Evolutionary conservation across 257 asterid genomes (phyloP).

Genomic region (Phtheirospermum japonicum): DNA sequence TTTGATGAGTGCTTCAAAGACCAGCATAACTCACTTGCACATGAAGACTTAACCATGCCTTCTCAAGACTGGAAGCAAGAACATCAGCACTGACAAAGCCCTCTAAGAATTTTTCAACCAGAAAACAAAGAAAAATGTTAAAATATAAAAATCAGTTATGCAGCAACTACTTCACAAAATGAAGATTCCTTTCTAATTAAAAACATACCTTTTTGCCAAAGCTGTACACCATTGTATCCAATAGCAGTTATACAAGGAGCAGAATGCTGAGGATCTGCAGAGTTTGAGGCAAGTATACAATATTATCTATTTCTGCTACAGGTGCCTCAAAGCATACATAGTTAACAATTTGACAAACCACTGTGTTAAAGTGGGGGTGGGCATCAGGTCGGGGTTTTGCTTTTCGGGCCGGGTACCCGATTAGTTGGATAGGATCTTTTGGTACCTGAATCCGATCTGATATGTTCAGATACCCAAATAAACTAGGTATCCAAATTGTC

Average conservation of each 20-base stretch:
- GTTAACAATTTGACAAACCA: conserved; percentile 1
- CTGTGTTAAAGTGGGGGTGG: too few species aligned
- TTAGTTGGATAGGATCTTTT: too few species aligned
- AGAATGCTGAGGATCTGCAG: conserved; percentile 68
- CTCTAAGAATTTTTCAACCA: conserved; percentile 43
- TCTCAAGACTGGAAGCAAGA: conserved; percentile 76
- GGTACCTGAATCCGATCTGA: too few species aligned
- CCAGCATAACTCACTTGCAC: conserved; percentile 60
- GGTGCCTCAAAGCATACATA: conserved; percentile 24
- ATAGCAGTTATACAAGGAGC: conserved; percentile 83
- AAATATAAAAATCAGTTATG: conserved; percentile 9
- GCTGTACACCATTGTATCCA: conserved; percentile 77
- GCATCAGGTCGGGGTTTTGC: too few species aligned
- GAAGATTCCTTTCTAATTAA: conserved; percentile 23
- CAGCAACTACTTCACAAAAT: conserved; percentile 17
- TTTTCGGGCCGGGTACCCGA: too few species aligned
- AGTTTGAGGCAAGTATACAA: conserved; percentile 51
- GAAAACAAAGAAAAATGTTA: conserved; percentile 21
- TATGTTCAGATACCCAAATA: too few species aligned
- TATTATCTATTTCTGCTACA: conserved; percentile 19
- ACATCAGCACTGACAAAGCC: conserved; percentile 68
- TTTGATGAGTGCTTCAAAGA: conserved; percentile 13
- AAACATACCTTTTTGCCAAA: conserved; percentile 73
- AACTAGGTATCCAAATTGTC: too few species aligned
- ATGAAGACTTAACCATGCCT: conserved; percentile 90